Percentiles rank a stretch among this genome's conserved stretches.
These are phyloP conservation scores for Xylariaceae sp. DNA, from an alignment of 2,329 filamentous ascomycete species.

Conservation along the genomic window DNA sequence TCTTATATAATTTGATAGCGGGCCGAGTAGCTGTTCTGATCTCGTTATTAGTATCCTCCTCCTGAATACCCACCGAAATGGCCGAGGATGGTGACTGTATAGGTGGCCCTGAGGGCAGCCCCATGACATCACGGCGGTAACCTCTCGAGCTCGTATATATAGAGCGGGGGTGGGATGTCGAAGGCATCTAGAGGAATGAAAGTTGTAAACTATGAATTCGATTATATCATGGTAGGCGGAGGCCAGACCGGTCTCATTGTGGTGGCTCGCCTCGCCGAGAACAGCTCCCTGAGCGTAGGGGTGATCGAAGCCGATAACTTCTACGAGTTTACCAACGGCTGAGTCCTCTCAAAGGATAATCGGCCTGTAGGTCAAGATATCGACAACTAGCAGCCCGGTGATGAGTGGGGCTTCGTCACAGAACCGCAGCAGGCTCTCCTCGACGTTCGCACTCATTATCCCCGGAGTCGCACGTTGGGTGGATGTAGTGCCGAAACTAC, in stretches of 20 bases:
- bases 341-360: conserved; percentile 2
- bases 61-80: not conserved
- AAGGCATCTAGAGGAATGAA: not conserved
- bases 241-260: conserved; percentile 43
- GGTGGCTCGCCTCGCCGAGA: conserved; percentile 36
- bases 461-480: conserved; percentile 36
- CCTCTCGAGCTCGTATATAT: conserved; percentile 2
- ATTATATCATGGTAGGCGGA: conserved; percentile 40
- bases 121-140: not conserved
- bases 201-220: conserved; percentile 11
- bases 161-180: not conserved
- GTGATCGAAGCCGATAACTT: conserved; percentile 44
- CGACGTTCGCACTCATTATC: conserved; percentile 28
- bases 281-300: conserved; percentile 35
- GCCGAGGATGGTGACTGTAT: not conserved
- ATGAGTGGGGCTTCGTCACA: conserved; percentile 34
- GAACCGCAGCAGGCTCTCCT: conserved; percentile 20
- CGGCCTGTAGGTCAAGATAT: conserved; percentile 8
- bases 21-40: too few species aligned
- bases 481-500: conserved; percentile 36
- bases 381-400: conserved; percentile 12
- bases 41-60: too few species aligned
- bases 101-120: not conserved
- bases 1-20: too few species aligned
- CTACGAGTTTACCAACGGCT: conserved; percentile 36